Evolutionary conservation across 306 rosid species (phyloP).

Genomic region (Pueraria montana): DNA sequence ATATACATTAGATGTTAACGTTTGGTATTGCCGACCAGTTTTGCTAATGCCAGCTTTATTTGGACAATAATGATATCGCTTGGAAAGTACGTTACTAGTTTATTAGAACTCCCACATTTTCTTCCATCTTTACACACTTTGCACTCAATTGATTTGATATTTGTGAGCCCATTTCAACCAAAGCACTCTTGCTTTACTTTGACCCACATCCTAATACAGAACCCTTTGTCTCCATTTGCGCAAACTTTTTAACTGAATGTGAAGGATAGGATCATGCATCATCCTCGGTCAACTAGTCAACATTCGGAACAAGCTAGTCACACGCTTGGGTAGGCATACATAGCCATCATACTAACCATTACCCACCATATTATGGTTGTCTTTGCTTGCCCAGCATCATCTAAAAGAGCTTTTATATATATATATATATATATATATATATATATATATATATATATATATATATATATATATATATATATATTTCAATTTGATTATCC

Average conservation of each 20-base stretch:
- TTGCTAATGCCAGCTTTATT: constrained; percentile 28
- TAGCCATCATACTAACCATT: constrained; percentile 42
- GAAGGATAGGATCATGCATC: background rate
- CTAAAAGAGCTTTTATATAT: background rate
- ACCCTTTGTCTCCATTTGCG: constrained; percentile 16
- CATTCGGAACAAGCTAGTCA: constrained; percentile 27
- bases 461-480: background rate
- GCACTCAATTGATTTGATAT: constrained; percentile 35
- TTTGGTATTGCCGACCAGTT: constrained; percentile 17
- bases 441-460: background rate
- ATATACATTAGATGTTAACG: constrained; percentile 23
- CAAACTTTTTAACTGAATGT: constrained; percentile 39
- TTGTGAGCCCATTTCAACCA: constrained; percentile 28
- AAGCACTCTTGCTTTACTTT: constrained; percentile 35
- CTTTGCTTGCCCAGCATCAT: background rate
- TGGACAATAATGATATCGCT: constrained; percentile 39
- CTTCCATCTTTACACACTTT: constrained; percentile 32
- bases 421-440: background rate
- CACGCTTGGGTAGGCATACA: constrained; percentile 56
- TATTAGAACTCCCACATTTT: constrained; percentile 30
- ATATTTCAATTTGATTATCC: background rate
- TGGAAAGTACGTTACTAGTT: constrained; percentile 10
- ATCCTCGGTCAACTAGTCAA: constrained; percentile 38
- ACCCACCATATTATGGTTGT: constrained; percentile 27
- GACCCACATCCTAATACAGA: constrained; percentile 29